Conservation (phyloP, 768 basidiomycete species). For the Arthromyces matolae region DNA sequence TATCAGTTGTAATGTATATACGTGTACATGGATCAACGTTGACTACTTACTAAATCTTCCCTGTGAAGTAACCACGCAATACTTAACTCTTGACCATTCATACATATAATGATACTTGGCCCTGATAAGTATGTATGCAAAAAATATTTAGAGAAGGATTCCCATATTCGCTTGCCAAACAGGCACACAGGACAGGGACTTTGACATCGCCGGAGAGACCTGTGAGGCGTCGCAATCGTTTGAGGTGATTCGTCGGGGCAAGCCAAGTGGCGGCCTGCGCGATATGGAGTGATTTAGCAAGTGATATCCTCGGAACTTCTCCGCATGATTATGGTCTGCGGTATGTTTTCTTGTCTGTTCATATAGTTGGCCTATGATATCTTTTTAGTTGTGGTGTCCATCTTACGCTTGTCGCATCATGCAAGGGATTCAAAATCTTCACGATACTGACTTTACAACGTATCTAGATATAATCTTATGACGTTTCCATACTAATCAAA, state of each 20-base stretch:
- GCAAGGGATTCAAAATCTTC: no score
- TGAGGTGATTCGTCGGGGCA: slow-evolving; percentile 5
- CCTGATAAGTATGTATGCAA: slow-evolving; percentile 5
- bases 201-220: slow-evolving; percentile 8
- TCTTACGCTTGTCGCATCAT: no score
- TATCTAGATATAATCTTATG: no score
- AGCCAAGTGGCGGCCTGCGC: background rate
- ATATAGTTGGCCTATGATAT: no score
- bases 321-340: background rate
- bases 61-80: no score
- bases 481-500: background rate
- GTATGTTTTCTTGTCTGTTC: no score
- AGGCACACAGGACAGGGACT: slow-evolving; percentile 21
- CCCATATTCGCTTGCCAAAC: slow-evolving; percentile 15
- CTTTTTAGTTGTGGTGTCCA: no score
- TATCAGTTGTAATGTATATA: background rate
- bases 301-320: slow-evolving; percentile 5
- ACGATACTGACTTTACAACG: no score
- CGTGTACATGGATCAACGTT: slow-evolving; percentile 9
- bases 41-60: background rate
- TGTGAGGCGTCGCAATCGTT: background rate
- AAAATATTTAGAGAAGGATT: no score
- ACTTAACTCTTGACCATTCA: slow-evolving; percentile 2
- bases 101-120: slow-evolving; percentile 9
- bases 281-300: slow-evolving; percentile 2